phyloP scores from a whole-genome alignment of 1,284 basidiomycete species.

The Malassezia psittaci region DNA sequence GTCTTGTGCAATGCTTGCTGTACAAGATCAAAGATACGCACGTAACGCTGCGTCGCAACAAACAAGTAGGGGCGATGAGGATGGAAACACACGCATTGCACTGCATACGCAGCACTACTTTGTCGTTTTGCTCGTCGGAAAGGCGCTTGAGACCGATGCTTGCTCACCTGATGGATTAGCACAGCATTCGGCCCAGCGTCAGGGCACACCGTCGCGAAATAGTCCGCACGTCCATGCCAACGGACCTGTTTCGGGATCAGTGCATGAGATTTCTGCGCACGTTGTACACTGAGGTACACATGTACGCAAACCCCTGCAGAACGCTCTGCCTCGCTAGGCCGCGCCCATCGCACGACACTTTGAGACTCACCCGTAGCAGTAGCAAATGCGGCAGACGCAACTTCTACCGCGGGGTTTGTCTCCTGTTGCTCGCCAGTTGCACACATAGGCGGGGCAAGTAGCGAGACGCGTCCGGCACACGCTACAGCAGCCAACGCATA shows the following conservation, averaged over 20 bases:
- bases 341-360: conserved; percentile 51
- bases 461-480: conserved; percentile 63
- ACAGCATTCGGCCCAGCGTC: conserved; percentile 58
- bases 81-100: conserved; percentile 89
- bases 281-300: conserved; percentile 21
- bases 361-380: conserved; percentile 48
- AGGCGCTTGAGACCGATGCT: conserved; percentile 89
- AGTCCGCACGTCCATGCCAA: conserved; percentile 93
- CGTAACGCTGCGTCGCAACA: conserved; percentile 95
- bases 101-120: conserved; percentile 53
- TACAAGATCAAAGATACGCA: conserved; percentile 86
- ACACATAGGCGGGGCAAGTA: conserved; percentile 62
- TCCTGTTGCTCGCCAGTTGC: conserved; percentile 22
- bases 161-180: conserved; percentile 88
- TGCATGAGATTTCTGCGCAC: neutral
- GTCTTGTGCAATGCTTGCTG: conserved; percentile 89
- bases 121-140: conserved; percentile 73
- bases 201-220: conserved; percentile 69
- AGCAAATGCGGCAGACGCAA: conserved; percentile 29
- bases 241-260: conserved; percentile 64
- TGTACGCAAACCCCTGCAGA: conserved; percentile 51
- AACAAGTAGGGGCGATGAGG: conserved; percentile 90
- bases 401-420: conserved; percentile 26
- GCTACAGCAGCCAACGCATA: conserved; percentile 70
- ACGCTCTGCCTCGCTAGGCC: conserved; percentile 51